Evolutionary conservation across 345 rosid species (phyloP).

Genomic region (Ceriops tagal): DNA sequence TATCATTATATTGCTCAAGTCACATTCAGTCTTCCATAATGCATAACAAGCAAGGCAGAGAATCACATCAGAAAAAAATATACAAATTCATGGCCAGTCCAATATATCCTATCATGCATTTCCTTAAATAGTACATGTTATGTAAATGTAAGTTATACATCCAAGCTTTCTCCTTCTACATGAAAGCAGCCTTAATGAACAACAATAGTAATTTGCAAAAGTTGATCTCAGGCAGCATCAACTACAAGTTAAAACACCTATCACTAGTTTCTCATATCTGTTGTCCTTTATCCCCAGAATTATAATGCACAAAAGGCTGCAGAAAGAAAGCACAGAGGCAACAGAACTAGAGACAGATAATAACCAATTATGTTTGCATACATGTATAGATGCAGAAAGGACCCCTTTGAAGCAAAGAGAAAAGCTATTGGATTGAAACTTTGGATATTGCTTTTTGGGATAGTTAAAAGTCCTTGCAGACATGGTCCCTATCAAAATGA

Average conservation of each 20-base stretch:
- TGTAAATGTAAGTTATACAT: neutral
- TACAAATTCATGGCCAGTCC: neutral
- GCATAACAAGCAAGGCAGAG: neutral
- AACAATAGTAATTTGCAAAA: neutral
- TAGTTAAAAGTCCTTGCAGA: neutral
- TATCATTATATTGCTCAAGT: too few relatives aligned
- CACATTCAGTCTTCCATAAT: neutral
- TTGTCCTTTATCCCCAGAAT: too few relatives aligned
- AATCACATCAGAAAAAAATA: neutral
- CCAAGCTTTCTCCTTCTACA: neutral
- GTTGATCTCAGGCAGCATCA: neutral
- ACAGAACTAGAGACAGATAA: constrained; percentile 2
- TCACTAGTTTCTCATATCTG: too few relatives aligned
- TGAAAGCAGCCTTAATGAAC: neutral
- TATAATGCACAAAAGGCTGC: neutral
- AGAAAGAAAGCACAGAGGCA: neutral
- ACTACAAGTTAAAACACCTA: too few relatives aligned
- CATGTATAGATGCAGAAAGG: too few relatives aligned
- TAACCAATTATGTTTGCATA: neutral
- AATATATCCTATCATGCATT: neutral
- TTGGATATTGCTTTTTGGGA: too few relatives aligned
- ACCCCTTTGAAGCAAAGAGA: too few relatives aligned
- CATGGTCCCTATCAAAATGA: neutral
- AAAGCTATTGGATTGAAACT: too few relatives aligned
- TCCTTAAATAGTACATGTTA: neutral